Conservation (phyloP, 345 rosid genomes). For the Zanthoxylum bungeanum region DNA sequence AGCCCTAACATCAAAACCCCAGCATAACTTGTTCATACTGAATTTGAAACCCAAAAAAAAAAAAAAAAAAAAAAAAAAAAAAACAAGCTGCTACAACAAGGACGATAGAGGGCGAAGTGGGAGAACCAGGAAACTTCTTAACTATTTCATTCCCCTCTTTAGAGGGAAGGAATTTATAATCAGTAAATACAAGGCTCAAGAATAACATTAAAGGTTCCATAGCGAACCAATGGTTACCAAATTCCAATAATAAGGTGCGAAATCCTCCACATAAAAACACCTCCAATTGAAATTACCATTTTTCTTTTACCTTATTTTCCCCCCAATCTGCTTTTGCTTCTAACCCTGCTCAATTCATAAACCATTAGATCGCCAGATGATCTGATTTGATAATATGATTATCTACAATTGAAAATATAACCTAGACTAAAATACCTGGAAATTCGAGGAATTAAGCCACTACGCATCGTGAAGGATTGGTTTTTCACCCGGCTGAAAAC, state of each 20-base stretch:
- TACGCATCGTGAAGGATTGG: background rate
- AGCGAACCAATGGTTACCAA: conserved; percentile 23
- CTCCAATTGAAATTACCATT: conserved; percentile 9
- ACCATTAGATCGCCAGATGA: conserved; percentile 21
- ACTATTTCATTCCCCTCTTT: conserved; percentile 20
- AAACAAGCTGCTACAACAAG: background rate
- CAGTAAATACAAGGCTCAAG: conserved; percentile 24
- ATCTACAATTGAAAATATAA: conserved; percentile 19
- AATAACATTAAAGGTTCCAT: conserved; percentile 27
- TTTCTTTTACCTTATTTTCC: background rate
- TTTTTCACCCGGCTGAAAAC: conserved; percentile 2
- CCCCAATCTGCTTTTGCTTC: conserved; percentile 21
- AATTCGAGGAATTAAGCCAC: conserved; percentile 13
- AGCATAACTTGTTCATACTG: background rate
- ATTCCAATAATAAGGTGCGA: conserved; percentile 21
- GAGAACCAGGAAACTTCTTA: conserved; percentile 21
- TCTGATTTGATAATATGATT: background rate
- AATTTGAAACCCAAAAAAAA: too few species aligned
- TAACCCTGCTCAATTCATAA: conserved; percentile 35
- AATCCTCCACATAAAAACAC: conserved; percentile 22
- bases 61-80: too few species aligned
- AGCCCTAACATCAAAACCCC: background rate
- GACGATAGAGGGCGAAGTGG: conserved; percentile 7
- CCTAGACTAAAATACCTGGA: conserved; percentile 34
- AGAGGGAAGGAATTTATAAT: conserved; percentile 9